Base-by-base conservation (phyloP, 169 alveolate genomes). In the Cryptosporidium ubiquitum region DNA sequence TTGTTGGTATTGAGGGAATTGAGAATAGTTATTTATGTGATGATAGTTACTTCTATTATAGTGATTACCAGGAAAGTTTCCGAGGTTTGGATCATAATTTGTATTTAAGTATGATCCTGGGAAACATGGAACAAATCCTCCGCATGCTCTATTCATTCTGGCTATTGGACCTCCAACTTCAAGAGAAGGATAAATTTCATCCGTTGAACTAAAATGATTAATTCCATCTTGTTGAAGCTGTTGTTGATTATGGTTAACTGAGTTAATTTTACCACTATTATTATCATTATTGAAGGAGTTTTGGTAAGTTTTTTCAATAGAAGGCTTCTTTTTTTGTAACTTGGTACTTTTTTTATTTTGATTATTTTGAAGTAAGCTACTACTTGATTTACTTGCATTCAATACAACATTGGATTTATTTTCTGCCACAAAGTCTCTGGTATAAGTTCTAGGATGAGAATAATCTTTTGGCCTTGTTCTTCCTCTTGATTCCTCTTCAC, bases 91-190 rank as follows among this genome's bases (percentile, higher is more conserved):
- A 29, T 70, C 40, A 55, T 55, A 55, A 55, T 55, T 31, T n/a
- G n/a, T 26, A 26, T 55, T 55, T n/a, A 55, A 55, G 61, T 51
- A 55, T 18, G 51, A 29, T 1, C 68, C 52, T 51, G 37, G 85
- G 42, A 73, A 58, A 20, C 85, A 73, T 37, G 85, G 69, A 20
- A 73, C 29, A 58, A 33, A 40, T 37, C 55, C 52, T 33, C 49
- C 52, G 16, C 70, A 51, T 33, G 52, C 6, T 52, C 85, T 49
- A 73, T 73, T 73, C 71, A 73, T 73, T 58, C 69, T 73, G 70
- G 69, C 69, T 39, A 73, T 73, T 52, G 85, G 85, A 14, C 85
- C 85, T 33, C 85, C 85, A 33, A 73, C 85, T 33, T 73, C 70
- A n/a, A 73, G 57, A 4, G 85, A 73, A 23, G 85, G 85, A 37